Conservation (phyloP, 495 filamentous ascomycete genomes). For the Cercophora samala region DNA sequence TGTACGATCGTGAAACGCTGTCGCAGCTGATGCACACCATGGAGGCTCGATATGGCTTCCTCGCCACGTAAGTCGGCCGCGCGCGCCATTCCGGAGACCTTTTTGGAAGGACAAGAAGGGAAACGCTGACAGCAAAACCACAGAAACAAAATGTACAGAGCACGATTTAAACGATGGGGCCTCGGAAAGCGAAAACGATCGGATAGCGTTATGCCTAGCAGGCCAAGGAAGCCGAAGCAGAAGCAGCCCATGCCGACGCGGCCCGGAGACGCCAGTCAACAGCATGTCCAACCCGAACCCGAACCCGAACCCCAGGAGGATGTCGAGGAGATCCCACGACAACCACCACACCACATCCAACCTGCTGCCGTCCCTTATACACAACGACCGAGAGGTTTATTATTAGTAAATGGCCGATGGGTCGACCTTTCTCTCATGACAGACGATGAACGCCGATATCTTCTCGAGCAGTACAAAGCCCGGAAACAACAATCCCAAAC, state of each 20-base stretch:
- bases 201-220: background rate
- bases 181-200: conserved; percentile 3
- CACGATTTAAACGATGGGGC: conserved; percentile 9
- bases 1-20: conserved; percentile 2
- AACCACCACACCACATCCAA: background rate
- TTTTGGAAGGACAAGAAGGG: no score
- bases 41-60: background rate
- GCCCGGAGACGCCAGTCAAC: background rate
- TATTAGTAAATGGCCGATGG: background rate
- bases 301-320: background rate
- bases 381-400: background rate
- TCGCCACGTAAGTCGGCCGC: conserved; percentile 5
- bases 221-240: background rate
- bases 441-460: background rate
- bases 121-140: background rate
- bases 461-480: background rate
- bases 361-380: background rate
- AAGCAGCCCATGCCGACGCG: background rate
- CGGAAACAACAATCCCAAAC: background rate
- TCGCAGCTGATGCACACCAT: conserved; percentile 6
- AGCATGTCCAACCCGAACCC: conserved; percentile 1
- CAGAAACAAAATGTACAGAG: conserved; percentile 10
- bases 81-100: background rate
- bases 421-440: background rate
- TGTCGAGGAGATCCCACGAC: background rate